Evolutionary conservation across 2,329 filamentous ascomycete genomes (phyloP).

Genomic region (Dothistroma pini): DNA sequence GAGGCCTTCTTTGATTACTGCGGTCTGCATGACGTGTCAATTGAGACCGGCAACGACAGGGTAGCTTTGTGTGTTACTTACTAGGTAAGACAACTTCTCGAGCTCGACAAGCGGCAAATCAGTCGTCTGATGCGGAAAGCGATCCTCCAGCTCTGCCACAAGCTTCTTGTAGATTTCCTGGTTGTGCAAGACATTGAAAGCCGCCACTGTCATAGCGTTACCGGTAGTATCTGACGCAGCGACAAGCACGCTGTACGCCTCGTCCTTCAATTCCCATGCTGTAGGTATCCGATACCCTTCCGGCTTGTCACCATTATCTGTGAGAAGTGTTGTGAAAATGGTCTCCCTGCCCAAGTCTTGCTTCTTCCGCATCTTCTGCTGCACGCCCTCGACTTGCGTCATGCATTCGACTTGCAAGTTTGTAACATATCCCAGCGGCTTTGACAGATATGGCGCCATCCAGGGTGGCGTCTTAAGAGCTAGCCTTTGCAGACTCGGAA

Average conservation of each 20-base stretch:
- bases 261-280: constrained; percentile 29
- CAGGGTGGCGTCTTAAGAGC: constrained; percentile 25
- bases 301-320: constrained; percentile 15
- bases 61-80: not conserved
- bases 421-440: constrained; percentile 18
- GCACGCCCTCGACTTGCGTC: constrained; percentile 21
- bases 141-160: constrained; percentile 30
- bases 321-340: constrained; percentile 32
- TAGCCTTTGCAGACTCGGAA: constrained; percentile 17
- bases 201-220: constrained; percentile 34
- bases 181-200: constrained; percentile 32
- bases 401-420: constrained; percentile 22
- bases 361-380: constrained; percentile 16
- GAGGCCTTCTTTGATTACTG: constrained; percentile 38
- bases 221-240: constrained; percentile 38
- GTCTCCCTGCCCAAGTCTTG: constrained; percentile 22
- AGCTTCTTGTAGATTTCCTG: constrained; percentile 28
- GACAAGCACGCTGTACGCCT: constrained; percentile 30
- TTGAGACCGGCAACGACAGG: not conserved
- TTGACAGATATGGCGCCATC: constrained; percentile 25
- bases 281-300: constrained; percentile 24
- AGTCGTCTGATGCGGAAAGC: constrained; percentile 28
- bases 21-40: constrained; percentile 23
- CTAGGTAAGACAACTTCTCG: not conserved
- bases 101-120: not conserved